Conservation (phyloP, 371 early-diverging fungal species). For the Mortierella sp. region DNA sequence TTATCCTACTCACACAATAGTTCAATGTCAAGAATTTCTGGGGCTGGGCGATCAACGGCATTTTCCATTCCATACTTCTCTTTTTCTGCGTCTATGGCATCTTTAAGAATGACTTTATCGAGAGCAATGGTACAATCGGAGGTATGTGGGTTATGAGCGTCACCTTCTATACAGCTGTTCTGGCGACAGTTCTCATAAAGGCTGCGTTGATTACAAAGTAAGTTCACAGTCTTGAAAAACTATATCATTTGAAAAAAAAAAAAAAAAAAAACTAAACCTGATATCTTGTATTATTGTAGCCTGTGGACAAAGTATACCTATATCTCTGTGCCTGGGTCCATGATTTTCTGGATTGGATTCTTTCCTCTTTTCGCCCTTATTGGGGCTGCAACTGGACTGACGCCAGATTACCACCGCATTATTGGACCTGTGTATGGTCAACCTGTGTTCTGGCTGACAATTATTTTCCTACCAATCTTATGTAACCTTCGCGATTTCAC, state of each 20-base stretch:
- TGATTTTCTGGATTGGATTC: constrained; percentile 88
- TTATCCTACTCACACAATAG: constrained; percentile 11
- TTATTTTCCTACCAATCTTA: constrained; percentile 84
- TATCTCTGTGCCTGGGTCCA: constrained; percentile 85
- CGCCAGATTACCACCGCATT: constrained; percentile 88
- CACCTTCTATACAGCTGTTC: constrained; percentile 84
- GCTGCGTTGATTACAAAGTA: constrained; percentile 88
- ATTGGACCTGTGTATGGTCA: constrained; percentile 79
- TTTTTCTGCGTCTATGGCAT: constrained; percentile 58
- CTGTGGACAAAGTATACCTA: constrained; percentile 90
- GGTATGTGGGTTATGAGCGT: constrained; percentile 88
- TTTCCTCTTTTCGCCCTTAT: constrained; percentile 87
- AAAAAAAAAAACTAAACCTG: background rate
- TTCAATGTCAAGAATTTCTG: constrained; percentile 95
- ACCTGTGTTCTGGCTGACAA: constrained; percentile 88
- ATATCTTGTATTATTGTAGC: constrained; percentile 44
- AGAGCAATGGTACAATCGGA: constrained; percentile 71
- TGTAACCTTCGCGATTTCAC: constrained; percentile 89
- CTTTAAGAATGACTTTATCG: constrained; percentile 73
- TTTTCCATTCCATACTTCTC: constrained; percentile 82
- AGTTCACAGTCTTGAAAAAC: background rate
- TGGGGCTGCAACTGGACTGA: constrained; percentile 83
- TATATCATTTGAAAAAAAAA: background rate
- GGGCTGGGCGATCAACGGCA: constrained; percentile 94
- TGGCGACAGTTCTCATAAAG: constrained; percentile 86